Percentiles rank a stretch among this genome's conserved stretches.
Evolutionary conservation across 495 filamentous ascomycete species (phyloP).

Genomic region (Clohesyomyces aquaticus): DNA sequence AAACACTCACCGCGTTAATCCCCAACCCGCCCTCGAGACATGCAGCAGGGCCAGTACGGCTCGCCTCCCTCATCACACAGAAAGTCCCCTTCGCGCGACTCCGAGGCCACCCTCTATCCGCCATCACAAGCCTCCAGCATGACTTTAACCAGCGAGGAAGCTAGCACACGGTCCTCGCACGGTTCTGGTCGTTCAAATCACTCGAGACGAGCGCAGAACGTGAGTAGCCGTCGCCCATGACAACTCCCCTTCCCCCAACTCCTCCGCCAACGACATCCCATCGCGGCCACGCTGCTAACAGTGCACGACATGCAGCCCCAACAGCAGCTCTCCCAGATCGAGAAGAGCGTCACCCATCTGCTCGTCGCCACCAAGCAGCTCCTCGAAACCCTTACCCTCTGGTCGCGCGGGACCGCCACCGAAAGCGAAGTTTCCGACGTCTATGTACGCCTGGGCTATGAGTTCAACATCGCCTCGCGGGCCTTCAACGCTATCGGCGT

Average conservation of each 20-base stretch:
- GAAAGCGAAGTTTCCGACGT: conserved; percentile 96
- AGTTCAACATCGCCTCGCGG: conserved; percentile 97
- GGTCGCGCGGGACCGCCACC: conserved; percentile 88
- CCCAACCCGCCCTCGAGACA: conserved; percentile 9
- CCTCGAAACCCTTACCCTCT: conserved; percentile 93
- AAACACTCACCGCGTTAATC: neutral
- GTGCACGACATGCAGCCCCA: conserved; percentile 55
- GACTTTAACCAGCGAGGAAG: conserved; percentile 37
- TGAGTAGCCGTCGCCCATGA: conserved; percentile 20
- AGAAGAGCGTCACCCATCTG: conserved; percentile 97
- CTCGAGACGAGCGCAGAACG: conserved; percentile 37
- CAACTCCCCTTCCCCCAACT: neutral
- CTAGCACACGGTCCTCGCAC: conserved; percentile 35
- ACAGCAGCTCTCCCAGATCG: conserved; percentile 86
- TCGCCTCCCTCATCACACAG: conserved; percentile 22
- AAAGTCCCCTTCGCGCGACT: conserved; percentile 30
- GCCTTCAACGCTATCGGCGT: conserved; percentile 96
- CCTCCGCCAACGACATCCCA: neutral
- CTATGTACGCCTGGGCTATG: conserved; percentile 94
- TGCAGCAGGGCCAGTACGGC: conserved; percentile 28
- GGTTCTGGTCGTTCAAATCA: conserved; percentile 39
- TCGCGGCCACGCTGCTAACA: conserved; percentile 31
- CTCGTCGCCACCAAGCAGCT: conserved; percentile 97
- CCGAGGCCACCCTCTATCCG: conserved; percentile 32
- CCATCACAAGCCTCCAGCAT: conserved; percentile 37